Evolutionary conservation across 1,284 basidiomycete genomes (phyloP).

Genomic region (Ganoderma sinense): DNA sequence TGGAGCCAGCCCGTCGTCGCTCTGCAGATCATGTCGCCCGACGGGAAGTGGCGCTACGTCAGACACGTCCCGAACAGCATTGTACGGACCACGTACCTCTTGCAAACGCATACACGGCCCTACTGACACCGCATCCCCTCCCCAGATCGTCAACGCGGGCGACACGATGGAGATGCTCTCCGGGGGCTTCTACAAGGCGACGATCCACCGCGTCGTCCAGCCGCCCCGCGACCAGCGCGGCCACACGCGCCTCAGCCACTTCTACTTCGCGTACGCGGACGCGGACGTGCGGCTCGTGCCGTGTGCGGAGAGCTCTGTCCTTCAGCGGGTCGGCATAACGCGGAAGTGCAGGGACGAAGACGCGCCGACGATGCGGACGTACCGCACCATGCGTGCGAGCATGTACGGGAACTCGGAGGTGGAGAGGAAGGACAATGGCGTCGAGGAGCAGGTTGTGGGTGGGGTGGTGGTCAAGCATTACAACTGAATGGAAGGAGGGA

Average conservation of each 20-base stretch:
- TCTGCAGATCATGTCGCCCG: constrained; percentile 53
- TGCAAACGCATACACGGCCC: neutral
- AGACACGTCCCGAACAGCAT: constrained; percentile 65
- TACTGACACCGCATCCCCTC: neutral
- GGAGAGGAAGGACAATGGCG: constrained; percentile 43
- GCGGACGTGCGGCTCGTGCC: constrained; percentile 46
- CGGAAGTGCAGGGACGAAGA: constrained; percentile 41
- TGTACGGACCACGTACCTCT: constrained; percentile 43
- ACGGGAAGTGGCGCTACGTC: constrained; percentile 66
- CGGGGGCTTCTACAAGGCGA: constrained; percentile 54
- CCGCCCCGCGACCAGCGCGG: constrained; percentile 57
- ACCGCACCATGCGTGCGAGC: constrained; percentile 44
- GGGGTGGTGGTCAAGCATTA: constrained; percentile 54
- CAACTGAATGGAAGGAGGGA: constrained; percentile 38
- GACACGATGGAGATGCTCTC: constrained; percentile 65
- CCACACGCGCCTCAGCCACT: constrained; percentile 56
- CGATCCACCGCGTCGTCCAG: constrained; percentile 48
- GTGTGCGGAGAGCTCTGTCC: constrained; percentile 47
- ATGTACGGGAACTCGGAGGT: constrained; percentile 44
- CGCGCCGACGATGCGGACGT: constrained; percentile 45
- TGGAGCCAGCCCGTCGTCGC: constrained; percentile 56
- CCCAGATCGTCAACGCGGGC: constrained; percentile 62
- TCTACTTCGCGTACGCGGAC: constrained; percentile 51
- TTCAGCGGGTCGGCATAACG: constrained; percentile 44
- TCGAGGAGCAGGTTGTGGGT: constrained; percentile 53